Evolutionary conservation across 1,139 yeast species (phyloP).

Genomic region (Suhomyces guaymorum): DNA sequence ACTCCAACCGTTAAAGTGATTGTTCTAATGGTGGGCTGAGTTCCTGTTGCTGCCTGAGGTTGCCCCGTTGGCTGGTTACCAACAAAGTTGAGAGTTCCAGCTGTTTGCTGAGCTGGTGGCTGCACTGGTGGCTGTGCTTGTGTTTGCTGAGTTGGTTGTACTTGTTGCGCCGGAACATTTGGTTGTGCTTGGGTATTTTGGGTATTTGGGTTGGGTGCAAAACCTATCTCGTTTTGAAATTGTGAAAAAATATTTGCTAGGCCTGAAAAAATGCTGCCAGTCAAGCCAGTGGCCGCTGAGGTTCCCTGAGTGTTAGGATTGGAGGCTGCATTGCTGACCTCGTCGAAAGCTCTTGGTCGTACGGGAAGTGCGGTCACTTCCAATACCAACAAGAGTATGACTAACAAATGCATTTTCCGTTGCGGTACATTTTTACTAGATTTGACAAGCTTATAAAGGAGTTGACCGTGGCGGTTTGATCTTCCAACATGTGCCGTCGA

Average conservation of each 20-base stretch:
- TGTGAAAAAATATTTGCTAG: conserved; percentile 1
- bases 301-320: no score
- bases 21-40: neutral
- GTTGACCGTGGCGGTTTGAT: neutral
- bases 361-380: conserved; percentile 8
- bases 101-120: neutral
- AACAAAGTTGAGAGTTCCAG: no score
- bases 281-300: neutral
- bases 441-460: neutral
- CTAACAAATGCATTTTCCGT: conserved; percentile 2
- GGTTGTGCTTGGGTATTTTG: conserved; percentile 1
- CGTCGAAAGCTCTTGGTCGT: conserved; percentile 5
- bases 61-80: no score
- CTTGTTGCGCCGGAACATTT: no score
- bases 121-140: neutral
- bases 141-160: neutral
- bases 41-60: no score
- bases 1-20: no score
- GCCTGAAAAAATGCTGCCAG: neutral
- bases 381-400: conserved; percentile 4
- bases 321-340: neutral
- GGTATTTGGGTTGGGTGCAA: conserved; percentile 1
- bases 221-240: neutral
- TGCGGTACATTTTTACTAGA: neutral
- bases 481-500: neutral